phyloP scores from a whole-genome alignment of 768 basidiomycete genomes.

The Dacryopinax primogenitus region DNA sequence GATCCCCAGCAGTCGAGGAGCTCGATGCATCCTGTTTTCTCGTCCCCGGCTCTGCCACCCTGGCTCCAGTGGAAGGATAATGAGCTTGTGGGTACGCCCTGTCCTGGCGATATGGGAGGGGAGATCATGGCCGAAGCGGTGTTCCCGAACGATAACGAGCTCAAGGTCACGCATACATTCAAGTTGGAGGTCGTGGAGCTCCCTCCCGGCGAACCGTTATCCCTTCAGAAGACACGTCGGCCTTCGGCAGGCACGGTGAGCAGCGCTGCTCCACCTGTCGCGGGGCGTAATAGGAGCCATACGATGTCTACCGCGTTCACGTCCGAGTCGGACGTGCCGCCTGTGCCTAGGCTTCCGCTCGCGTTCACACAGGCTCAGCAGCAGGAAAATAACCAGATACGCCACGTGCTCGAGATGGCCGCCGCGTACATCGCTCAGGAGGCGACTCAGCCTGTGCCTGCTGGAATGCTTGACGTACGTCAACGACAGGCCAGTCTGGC shows the following conservation, averaged over 20 bases:
- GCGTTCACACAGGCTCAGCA: background rate
- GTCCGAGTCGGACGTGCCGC: constrained; percentile 11
- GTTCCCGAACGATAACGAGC: constrained; percentile 33
- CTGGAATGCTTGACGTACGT: constrained; percentile 17
- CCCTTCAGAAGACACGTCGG: background rate
- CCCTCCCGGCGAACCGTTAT: background rate
- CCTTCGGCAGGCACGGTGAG: constrained; percentile 1
- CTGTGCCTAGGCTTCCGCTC: constrained; percentile 7
- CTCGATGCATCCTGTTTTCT: constrained; percentile 65
- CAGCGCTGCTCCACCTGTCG: constrained; percentile 15
- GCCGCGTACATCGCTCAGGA: constrained; percentile 11
- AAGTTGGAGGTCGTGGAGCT: constrained; percentile 6
- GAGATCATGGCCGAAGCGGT: constrained; percentile 64
- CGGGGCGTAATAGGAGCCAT: background rate
- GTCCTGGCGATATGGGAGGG: constrained; percentile 59
- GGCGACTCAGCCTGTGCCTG: constrained; percentile 12
- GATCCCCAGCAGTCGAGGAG: constrained; percentile 84
- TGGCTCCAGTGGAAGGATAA: constrained; percentile 88
- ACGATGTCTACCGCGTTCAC: constrained; percentile 11
- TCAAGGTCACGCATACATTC: constrained; percentile 15
- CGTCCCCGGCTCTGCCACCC: constrained; percentile 63
- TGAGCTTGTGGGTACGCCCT: constrained; percentile 66
- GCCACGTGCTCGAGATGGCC: background rate
- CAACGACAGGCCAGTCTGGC: constrained; percentile 50
- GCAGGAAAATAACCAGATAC: background rate